Conservation (phyloP, 2,329 filamentous ascomycete species). For the Rhexocercosporidium sp. region DNA sequence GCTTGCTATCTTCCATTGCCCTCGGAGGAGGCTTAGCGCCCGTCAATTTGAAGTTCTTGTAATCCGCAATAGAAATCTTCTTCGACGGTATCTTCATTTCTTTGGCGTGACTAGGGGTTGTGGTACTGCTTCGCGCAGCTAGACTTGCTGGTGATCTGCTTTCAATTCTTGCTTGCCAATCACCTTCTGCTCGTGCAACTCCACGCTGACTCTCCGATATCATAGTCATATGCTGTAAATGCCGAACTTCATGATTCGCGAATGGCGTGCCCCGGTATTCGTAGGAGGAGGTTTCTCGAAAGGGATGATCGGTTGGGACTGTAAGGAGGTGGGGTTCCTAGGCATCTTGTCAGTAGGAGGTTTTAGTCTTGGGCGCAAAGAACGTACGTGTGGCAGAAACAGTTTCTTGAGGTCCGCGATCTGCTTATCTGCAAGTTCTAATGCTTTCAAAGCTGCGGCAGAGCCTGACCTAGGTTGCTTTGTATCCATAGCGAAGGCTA, state of each 20-base stretch:
- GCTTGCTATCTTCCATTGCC: constrained; percentile 22
- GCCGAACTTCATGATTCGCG: constrained; percentile 37
- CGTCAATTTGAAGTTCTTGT: constrained; percentile 40
- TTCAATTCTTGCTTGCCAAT: constrained; percentile 39
- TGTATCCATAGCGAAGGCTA: constrained; percentile 13
- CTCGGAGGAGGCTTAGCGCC: constrained; percentile 36
- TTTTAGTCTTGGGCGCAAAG: constrained; percentile 5
- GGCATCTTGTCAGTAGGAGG: constrained; percentile 21
- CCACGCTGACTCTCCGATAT: constrained; percentile 37
- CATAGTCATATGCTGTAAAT: constrained; percentile 42
- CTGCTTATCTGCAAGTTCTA: constrained; percentile 33
- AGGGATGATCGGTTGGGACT: constrained; percentile 34
- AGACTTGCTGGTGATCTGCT: constrained; percentile 31
- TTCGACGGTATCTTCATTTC: constrained; percentile 35
- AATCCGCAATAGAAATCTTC: constrained; percentile 42
- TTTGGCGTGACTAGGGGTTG: constrained; percentile 38
- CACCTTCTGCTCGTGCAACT: constrained; percentile 33
- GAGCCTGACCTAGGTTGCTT: constrained; percentile 12
- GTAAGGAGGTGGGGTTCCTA: constrained; percentile 40
- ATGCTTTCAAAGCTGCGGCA: constrained; percentile 18
- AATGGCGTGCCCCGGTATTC: constrained; percentile 40
- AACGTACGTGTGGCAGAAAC: constrained; percentile 36
- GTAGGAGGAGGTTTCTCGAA: constrained; percentile 32
- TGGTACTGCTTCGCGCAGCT: constrained; percentile 36
- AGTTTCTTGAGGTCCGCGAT: constrained; percentile 33